A percentile compares a stretch with the other conserved stretches of the same genome.
phyloP scores from a whole-genome alignment of 371 early-diverging fungal genomes.

The Mortierella sp. region DNA sequence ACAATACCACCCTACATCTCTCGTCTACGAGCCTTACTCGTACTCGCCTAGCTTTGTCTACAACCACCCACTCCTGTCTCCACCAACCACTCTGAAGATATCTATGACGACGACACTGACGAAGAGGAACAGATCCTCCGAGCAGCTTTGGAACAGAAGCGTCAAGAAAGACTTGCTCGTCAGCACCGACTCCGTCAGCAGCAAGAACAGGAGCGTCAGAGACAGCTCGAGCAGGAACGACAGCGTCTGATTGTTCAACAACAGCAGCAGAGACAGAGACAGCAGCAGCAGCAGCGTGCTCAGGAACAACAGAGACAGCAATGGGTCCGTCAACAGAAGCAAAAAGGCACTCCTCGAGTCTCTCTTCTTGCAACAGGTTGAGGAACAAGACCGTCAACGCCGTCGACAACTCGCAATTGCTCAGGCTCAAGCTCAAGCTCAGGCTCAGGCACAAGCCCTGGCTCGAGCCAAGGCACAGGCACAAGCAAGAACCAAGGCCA shows the following conservation, averaged over 20 bases:
- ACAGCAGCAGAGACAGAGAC: constrained; percentile 19
- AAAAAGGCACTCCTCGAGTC: constrained; percentile 15
- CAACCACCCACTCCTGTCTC: neutral
- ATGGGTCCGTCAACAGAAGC: no score
- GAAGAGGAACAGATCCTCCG: constrained; percentile 44
- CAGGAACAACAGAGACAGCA: constrained; percentile 14
- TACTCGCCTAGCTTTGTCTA: constrained; percentile 4
- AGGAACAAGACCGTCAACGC: neutral
- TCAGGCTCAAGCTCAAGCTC: no score
- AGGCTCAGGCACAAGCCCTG: no score
- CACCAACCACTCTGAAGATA: no score
- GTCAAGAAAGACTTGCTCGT: constrained; percentile 33
- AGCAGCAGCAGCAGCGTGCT: constrained; percentile 13
- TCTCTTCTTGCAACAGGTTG: constrained; percentile 21
- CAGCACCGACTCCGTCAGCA: constrained; percentile 34
- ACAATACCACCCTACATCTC: neutral
- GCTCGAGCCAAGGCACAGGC: constrained; percentile 1
- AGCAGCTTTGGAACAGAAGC: constrained; percentile 45
- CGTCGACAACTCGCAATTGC: no score
- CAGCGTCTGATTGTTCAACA: constrained; percentile 18
- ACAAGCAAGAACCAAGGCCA: no score
- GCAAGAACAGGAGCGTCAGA: constrained; percentile 35
- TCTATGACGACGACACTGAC: constrained; percentile 22
- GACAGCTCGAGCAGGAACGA: constrained; percentile 2
- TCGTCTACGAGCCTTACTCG: neutral